phyloP scores from a whole-genome alignment of 1,284 basidiomycete species.

The Sanghuangporus weigelae region DNA sequence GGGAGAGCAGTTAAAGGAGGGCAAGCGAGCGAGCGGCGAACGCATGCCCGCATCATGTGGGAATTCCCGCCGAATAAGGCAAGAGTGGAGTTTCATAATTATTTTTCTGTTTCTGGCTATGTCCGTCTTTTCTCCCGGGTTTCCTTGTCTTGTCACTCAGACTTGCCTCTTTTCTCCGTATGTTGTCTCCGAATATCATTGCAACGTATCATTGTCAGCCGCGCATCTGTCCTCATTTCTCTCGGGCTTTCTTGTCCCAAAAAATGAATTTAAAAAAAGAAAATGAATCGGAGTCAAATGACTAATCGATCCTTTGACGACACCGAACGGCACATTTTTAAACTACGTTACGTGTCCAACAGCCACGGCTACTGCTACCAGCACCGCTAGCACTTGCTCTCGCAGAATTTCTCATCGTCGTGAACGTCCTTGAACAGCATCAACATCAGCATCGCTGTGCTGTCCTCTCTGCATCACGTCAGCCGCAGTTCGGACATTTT shows the following conservation, averaged over 20 bases:
- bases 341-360: background rate
- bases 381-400: background rate
- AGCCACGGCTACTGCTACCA: background rate
- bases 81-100: background rate
- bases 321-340: background rate
- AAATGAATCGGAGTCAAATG: background rate
- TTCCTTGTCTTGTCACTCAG: background rate
- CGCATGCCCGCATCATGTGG: slow-evolving; percentile 4
- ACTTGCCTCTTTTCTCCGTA: background rate
- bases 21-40: background rate
- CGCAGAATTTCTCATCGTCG: background rate
- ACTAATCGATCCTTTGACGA: background rate
- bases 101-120: background rate
- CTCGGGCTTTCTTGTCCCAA: background rate
- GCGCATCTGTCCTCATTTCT: background rate
- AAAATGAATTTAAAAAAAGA: no score
- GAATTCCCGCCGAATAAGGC: background rate
- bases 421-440: background rate
- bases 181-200: background rate
- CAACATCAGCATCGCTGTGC: background rate
- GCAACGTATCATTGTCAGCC: background rate
- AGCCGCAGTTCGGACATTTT: background rate
- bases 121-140: background rate
- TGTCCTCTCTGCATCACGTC: background rate
- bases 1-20: background rate